These are phyloP conservation scores for Scheffersomyces illinoinensis DNA, from an alignment of 1,139 yeast species.

Conservation along the genomic window DNA sequence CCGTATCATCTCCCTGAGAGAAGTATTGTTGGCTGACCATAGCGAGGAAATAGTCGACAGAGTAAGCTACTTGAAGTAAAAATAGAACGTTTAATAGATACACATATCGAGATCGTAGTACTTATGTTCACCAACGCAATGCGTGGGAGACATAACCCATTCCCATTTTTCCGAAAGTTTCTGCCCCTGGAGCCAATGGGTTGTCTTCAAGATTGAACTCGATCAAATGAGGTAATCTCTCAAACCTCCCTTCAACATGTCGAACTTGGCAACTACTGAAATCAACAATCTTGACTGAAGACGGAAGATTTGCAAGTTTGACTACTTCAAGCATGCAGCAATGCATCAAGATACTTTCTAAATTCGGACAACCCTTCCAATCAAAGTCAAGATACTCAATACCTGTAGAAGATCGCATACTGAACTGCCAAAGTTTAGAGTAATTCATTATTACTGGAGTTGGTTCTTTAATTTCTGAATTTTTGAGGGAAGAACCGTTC, in stretches of 20 bases:
- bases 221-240: neutral
- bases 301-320: neutral
- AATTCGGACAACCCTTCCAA: neutral
- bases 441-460: neutral
- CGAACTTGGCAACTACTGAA: neutral
- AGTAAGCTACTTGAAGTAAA: neutral
- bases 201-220: neutral
- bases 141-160: neutral
- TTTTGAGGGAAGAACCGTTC: neutral
- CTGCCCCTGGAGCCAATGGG: neutral
- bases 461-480: neutral
- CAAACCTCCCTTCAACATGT: neutral
- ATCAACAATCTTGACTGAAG: neutral
- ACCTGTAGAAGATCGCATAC: neutral
- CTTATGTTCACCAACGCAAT: neutral
- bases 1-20: conserved; percentile 28
- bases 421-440: neutral
- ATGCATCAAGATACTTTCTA: neutral
- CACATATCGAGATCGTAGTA: neutral
- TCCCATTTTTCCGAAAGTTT: neutral
- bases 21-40: conserved; percentile 9
- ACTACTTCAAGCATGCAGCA: neutral
- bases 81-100: neutral
- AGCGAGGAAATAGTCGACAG: neutral
- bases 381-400: neutral